phyloP scores from a whole-genome alignment of 176 grass and related monocot genomes.

The Tuctoria greenei region DNA sequence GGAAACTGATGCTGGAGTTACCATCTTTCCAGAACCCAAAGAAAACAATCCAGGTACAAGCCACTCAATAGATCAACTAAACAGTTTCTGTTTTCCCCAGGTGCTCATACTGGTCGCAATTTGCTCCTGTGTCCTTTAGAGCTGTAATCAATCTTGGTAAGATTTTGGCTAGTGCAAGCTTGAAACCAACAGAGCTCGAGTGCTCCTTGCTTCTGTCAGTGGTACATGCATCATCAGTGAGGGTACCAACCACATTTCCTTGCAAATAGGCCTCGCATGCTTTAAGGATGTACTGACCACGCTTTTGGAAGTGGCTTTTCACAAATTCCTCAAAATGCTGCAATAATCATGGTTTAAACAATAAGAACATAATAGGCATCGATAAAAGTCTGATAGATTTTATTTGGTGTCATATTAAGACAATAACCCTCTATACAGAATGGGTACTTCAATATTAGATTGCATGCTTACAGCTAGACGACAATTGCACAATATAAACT shows the following conservation, averaged over 20 bases:
- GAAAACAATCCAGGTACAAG: slow-evolving; percentile 10
- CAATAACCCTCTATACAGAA: background rate
- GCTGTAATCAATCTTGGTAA: slow-evolving; percentile 67
- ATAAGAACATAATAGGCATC: slow-evolving; percentile 11
- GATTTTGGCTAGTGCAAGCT: slow-evolving; percentile 81
- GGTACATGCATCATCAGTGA: slow-evolving; percentile 61
- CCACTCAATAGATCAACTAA: slow-evolving; percentile 23
- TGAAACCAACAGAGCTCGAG: slow-evolving; percentile 86
- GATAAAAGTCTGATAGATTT: slow-evolving; percentile 18
- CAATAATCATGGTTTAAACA: slow-evolving; percentile 22
- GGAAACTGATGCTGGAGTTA: slow-evolving; percentile 25
- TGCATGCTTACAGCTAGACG: background rate
- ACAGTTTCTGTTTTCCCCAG: slow-evolving; percentile 54
- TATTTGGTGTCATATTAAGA: background rate
- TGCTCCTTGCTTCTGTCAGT: slow-evolving; percentile 67
- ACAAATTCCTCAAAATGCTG: slow-evolving; percentile 95
- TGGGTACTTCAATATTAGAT: background rate
- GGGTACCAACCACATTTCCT: slow-evolving; percentile 71
- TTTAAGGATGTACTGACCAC: slow-evolving; percentile 85
- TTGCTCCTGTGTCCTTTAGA: slow-evolving; percentile 56
- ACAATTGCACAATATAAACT: background rate
- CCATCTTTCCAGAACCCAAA: slow-evolving; percentile 36
- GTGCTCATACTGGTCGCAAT: slow-evolving; percentile 71
- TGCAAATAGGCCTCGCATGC: slow-evolving; percentile 85
- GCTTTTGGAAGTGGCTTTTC: slow-evolving; percentile 64